Base-by-base conservation (phyloP, 495 filamentous ascomycete species). In the Trichoderma erinaceum region DNA sequence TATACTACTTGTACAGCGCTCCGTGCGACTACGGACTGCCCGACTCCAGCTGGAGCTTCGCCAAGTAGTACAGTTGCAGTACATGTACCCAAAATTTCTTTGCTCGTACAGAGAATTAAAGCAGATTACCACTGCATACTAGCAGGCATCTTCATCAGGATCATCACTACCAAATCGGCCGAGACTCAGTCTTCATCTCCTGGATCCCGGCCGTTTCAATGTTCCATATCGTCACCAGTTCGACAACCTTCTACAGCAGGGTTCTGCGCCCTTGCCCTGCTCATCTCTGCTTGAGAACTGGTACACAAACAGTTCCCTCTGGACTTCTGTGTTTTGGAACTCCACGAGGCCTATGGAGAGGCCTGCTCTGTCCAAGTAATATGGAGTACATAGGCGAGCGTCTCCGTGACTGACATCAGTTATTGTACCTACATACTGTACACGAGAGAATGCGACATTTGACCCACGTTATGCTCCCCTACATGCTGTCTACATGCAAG, bases 151-250 rank as follows among this genome's bases (percentile, higher is more conserved):
- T 7, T 38, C 35, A 38, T 38, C 35, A 38, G 3, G 35, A 38
- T 38, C 35, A 38, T 38, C 35, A 38, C 35, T 0, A 38, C 35
- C 35, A 38, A 38, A 38, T 38, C 35, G 35, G 35, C 35, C 35
- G 35, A 38, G 35, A 7, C 35, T 38, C 35, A 48, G 44, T 21
- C 56, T 32, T 21, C 10, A 61, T 21, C 56, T 21, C 56, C 35
- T 38, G 4, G 35, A 38, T 10, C 35, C 35, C 35, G 35, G 35
- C 8, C 35, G 56, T 23, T 32, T 32, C 23, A 23, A 61, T 32
- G 5, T 61, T 32, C 23, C 56, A 61, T 32, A 21, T 61, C 56
- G 56, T 61, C 56, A 61, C 56, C 56, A 32, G 25, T 61, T 61
- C 56, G 12, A 61, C 25, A 32, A 25, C n/a, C 44, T 38, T 38